Conservation (phyloP, 768 basidiomycete genomes). For the Leucocoprinus sp. region DNA sequence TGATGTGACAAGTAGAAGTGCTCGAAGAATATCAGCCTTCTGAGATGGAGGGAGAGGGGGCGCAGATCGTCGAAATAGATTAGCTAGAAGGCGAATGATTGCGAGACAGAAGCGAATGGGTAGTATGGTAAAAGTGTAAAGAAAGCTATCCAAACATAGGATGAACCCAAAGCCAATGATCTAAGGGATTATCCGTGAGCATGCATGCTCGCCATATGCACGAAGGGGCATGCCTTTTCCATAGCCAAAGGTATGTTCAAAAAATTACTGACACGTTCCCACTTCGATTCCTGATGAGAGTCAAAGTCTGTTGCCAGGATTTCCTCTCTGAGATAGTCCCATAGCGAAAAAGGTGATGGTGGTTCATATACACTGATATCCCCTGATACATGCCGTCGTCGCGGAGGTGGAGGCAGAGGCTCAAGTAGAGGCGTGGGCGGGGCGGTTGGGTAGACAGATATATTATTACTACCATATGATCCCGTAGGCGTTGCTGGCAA, state of each 20-base stretch:
- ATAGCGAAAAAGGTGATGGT: slow-evolving; percentile 71
- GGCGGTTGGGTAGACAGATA: slow-evolving; percentile 22
- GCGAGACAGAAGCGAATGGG: slow-evolving; percentile 82
- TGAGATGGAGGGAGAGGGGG: slow-evolving; percentile 74
- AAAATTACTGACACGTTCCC: slow-evolving; percentile 96
- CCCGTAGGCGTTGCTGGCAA: slow-evolving; percentile 65
- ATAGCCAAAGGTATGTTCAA: slow-evolving; percentile 85
- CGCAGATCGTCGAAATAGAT: slow-evolving; percentile 39
- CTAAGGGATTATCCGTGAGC: slow-evolving; percentile 27
- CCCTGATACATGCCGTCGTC: slow-evolving; percentile 14
- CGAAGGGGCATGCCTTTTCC: slow-evolving; percentile 70
- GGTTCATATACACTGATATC: slow-evolving; percentile 5
- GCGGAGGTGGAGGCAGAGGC: slow-evolving; percentile 16
- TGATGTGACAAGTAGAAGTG: slow-evolving; percentile 65
- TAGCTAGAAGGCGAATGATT: slow-evolving; percentile 42
- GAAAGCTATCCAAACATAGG: slow-evolving; percentile 92
- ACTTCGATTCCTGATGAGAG: slow-evolving; percentile 87
- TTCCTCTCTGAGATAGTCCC: slow-evolving; percentile 90
- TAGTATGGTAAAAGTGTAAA: slow-evolving; percentile 96
- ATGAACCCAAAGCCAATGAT: slow-evolving; percentile 89
- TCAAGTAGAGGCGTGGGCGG: slow-evolving; percentile 15
- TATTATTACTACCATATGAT: slow-evolving; percentile 17
- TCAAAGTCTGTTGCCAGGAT: slow-evolving; percentile 90
- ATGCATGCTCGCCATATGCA: background rate
- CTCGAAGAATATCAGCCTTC: slow-evolving; percentile 87